phyloP scores from a whole-genome alignment of 345 rosid species.

The Sisymbrium irio region DNA sequence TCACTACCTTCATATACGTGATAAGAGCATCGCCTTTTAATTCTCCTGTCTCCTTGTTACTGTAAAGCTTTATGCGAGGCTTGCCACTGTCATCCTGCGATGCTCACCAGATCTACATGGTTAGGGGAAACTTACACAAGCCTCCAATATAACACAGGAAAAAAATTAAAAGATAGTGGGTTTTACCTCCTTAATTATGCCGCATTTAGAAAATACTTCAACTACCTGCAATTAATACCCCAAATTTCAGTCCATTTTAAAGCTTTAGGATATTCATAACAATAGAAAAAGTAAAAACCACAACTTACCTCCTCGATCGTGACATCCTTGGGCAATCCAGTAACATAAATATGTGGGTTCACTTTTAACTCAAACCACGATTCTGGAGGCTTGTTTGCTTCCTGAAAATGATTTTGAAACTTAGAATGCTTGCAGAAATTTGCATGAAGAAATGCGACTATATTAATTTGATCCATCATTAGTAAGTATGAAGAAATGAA shows the following conservation, averaged over 20 bases:
- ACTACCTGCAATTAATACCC: conserved; percentile 55
- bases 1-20: conserved; percentile 78
- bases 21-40: conserved; percentile 95
- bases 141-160: background rate
- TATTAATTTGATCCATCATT: background rate
- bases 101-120: conserved; percentile 20
- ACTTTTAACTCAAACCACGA: conserved; percentile 98
- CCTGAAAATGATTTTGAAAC: conserved; percentile 47
- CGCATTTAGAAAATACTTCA: conserved; percentile 94
- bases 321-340: conserved; percentile 92
- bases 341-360: conserved; percentile 89
- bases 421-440: conserved; percentile 11
- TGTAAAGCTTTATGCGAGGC: conserved; percentile 91
- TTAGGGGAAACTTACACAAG: conserved; percentile 8
- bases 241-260: conserved; percentile 31
- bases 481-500: background rate
- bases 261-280: background rate
- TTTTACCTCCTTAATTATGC: conserved; percentile 91
- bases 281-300: conserved; percentile 10
- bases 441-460: background rate
- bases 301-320: conserved; percentile 78
- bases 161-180: conserved; percentile 3
- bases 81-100: conserved; percentile 81
- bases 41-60: conserved; percentile 81
- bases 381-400: conserved; percentile 92